phyloP scores from a whole-genome alignment of 2,329 filamentous ascomycete genomes.

The Beauveria sp. region DNA sequence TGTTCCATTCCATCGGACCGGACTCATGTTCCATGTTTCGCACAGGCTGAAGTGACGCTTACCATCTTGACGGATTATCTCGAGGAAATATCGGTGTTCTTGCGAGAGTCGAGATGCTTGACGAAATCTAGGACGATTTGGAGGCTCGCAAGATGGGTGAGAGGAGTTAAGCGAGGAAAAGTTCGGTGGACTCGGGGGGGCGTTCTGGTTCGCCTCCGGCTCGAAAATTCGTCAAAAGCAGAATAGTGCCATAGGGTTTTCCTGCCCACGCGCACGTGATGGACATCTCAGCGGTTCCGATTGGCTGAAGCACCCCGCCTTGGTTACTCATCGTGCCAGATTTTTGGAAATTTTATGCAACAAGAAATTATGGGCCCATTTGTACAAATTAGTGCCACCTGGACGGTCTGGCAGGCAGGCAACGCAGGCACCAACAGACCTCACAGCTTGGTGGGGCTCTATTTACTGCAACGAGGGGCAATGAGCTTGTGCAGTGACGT shows the following conservation, averaged over 20 bases:
- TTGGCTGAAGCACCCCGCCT: conserved; percentile 14
- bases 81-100: conserved; percentile 33
- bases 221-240: conserved; percentile 31
- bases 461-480: neutral
- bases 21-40: conserved; percentile 9
- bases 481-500: conserved; percentile 6
- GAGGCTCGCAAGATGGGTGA: conserved; percentile 42
- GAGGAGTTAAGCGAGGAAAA: conserved; percentile 42
- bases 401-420: neutral
- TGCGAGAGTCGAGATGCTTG: conserved; percentile 42
- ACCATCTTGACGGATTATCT: conserved; percentile 61
- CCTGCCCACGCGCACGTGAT: conserved; percentile 30
- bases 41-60: conserved; percentile 33
- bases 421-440: neutral
- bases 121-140: conserved; percentile 51
- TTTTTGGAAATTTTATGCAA: conserved; percentile 12
- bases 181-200: conserved; percentile 34
- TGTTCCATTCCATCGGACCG: neutral
- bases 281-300: neutral
- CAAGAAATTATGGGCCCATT: neutral
- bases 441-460: conserved; percentile 1
- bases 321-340: conserved; percentile 11
- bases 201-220: conserved; percentile 26
- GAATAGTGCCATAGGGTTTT: conserved; percentile 33
- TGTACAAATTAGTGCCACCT: conserved; percentile 9